These are phyloP conservation scores for Talaromyces funiculosus DNA, from an alignment of 2,329 filamentous ascomycete species.

Conservation along the genomic window DNA sequence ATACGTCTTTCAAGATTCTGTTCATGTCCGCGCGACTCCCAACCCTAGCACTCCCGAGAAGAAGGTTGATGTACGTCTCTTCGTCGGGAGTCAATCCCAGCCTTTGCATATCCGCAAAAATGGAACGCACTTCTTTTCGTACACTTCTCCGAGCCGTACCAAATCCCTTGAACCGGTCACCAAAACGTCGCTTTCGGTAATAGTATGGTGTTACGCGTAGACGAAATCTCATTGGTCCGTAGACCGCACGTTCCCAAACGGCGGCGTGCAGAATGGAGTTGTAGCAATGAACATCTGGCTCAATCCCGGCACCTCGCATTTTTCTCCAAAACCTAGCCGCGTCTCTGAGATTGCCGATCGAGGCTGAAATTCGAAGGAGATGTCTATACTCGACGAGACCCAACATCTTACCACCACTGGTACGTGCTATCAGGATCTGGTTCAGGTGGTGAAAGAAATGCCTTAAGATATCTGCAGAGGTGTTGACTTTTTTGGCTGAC, in stretches of 20 bases:
- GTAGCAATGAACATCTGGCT: conserved; percentile 48
- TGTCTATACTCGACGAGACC: conserved; percentile 47
- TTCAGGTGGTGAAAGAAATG: conserved; percentile 36
- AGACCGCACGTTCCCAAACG: conserved; percentile 42
- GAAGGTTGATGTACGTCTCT: conserved; percentile 49
- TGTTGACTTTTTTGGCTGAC: conserved; percentile 37
- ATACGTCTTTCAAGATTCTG: conserved; percentile 47
- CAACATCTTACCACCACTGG: conserved; percentile 38
- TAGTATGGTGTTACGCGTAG: conserved; percentile 29
- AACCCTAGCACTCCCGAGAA: conserved; percentile 50
- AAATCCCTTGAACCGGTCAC: conserved; percentile 26
- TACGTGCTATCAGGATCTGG: conserved; percentile 25
- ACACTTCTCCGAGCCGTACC: conserved; percentile 29
- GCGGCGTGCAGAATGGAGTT: conserved; percentile 50
- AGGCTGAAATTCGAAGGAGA: conserved; percentile 48
- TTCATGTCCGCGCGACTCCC: conserved; percentile 46
- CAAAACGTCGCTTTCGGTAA: conserved; percentile 26
- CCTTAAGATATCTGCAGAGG: conserved; percentile 22
- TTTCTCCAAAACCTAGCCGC: conserved; percentile 45
- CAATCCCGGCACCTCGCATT: conserved; percentile 34
- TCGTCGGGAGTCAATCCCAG: conserved; percentile 44
- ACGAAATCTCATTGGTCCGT: conserved; percentile 36
- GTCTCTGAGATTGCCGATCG: conserved; percentile 41
- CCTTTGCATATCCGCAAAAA: conserved; percentile 47
- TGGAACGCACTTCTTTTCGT: conserved; percentile 28